These are phyloP conservation scores for Mycena galopus DNA, from an alignment of 768 basidiomycete species.

Conservation along the genomic window DNA sequence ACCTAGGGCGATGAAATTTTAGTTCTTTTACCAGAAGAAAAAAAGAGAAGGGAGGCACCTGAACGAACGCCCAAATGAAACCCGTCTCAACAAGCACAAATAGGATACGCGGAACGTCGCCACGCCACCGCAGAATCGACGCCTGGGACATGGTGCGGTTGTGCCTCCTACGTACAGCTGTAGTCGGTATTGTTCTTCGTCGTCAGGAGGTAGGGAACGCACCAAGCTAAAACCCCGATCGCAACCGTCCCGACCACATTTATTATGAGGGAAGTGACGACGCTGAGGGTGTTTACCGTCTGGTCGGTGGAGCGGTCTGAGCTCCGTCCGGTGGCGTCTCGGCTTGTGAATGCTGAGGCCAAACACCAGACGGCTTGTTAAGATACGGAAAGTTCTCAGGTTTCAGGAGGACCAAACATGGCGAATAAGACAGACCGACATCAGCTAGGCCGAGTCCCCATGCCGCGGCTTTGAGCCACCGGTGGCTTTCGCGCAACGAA, in stretches of 20 bases:
- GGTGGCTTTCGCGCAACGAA: not conserved
- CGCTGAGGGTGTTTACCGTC: not conserved
- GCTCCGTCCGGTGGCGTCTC: not conserved
- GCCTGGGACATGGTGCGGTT: not conserved
- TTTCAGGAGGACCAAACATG: not conserved
- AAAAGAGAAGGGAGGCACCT: slow-evolving; percentile 4
- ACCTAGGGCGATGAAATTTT: not conserved
- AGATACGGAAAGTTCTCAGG: not conserved
- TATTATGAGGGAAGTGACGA: not conserved
- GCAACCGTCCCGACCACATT: slow-evolving; percentile 1
- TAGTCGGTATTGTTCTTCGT: not conserved
- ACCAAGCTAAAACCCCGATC: not conserved
- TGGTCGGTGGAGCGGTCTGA: not conserved
- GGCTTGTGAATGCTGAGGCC: slow-evolving; percentile 1
- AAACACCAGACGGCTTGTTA: not conserved
- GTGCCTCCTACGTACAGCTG: slow-evolving; percentile 5
- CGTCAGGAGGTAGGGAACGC: not conserved
- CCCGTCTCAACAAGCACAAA: slow-evolving; percentile 32
- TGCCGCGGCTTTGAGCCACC: not conserved
- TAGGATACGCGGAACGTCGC: slow-evolving; percentile 20
- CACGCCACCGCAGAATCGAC: not conserved
- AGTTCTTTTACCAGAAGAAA: not conserved
- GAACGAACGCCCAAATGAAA: slow-evolving; percentile 25
- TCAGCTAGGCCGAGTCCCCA: slow-evolving; percentile 14
- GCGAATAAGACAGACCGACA: slow-evolving; percentile 1